These are phyloP conservation scores for Rhynchosporium graminicola DNA, from an alignment of 2,329 filamentous ascomycete species.

Conservation along the genomic window DNA sequence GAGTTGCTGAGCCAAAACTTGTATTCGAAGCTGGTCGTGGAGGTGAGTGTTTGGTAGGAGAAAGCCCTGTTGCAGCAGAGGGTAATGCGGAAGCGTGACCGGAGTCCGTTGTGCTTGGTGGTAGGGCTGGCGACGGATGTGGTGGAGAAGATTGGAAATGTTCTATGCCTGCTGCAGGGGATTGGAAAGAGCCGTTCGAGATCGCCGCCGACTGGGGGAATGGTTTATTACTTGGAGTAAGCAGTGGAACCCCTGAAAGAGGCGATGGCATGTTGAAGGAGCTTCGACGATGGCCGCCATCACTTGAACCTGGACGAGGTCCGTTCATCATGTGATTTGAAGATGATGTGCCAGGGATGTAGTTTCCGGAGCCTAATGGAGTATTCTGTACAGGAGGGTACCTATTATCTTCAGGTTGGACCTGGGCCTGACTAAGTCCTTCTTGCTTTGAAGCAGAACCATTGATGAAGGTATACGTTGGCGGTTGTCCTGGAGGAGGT, in stretches of 20 bases:
- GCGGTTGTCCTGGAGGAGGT: constrained; percentile 37
- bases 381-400: not conserved
- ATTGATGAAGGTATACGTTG: constrained; percentile 35
- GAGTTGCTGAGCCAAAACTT: constrained; percentile 34
- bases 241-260: constrained; percentile 34
- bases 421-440: constrained; percentile 15
- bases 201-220: constrained; percentile 6
- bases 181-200: constrained; percentile 10
- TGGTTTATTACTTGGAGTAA: constrained; percentile 35
- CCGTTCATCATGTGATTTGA: constrained; percentile 22
- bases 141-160: constrained; percentile 26
- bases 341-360: constrained; percentile 19
- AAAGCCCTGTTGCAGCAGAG: constrained; percentile 44
- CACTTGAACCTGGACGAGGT: constrained; percentile 26
- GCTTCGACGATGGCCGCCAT: constrained; percentile 30
- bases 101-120: constrained; percentile 19
- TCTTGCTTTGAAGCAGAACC: constrained; percentile 24
- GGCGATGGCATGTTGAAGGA: constrained; percentile 38
- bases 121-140: constrained; percentile 9
- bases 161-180: constrained; percentile 21
- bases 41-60: constrained; percentile 49
- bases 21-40: constrained; percentile 37
- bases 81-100: constrained; percentile 36
- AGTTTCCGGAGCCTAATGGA: constrained; percentile 17
- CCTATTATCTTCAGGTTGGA: constrained; percentile 21